Conservation (phyloP, 345 rosid species). For the Brassica incana region DNA sequence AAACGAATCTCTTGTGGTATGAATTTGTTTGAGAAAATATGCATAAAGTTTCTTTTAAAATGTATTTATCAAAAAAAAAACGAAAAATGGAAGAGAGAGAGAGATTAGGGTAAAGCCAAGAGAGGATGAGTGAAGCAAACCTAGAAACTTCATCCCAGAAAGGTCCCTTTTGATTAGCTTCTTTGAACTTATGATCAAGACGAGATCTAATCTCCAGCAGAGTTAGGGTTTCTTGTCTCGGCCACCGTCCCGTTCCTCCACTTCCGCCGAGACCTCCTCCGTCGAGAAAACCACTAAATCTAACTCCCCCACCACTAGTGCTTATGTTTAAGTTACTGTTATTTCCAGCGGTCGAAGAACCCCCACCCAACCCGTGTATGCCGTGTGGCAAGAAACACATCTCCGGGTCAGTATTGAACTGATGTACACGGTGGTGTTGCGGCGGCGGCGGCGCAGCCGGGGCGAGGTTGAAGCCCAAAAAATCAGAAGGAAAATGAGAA, state of each 20-base stretch:
- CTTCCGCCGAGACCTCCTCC: slow-evolving; percentile 47
- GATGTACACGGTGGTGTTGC: slow-evolving; percentile 37
- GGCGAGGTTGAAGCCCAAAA: slow-evolving; percentile 37
- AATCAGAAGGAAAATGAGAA: slow-evolving; percentile 41
- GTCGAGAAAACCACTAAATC: slow-evolving; percentile 44
- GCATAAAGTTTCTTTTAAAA: slow-evolving; percentile 2
- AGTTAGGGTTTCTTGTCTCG: slow-evolving; percentile 93
- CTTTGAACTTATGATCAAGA: slow-evolving; percentile 88
- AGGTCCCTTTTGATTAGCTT: slow-evolving; percentile 95
- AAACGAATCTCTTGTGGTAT: neutral
- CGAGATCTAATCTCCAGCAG: slow-evolving; percentile 97
- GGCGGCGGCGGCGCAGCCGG: neutral
- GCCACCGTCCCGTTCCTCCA: slow-evolving; percentile 81
- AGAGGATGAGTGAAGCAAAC: slow-evolving; percentile 43
- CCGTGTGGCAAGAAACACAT: slow-evolving; percentile 53
- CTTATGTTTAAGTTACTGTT: slow-evolving; percentile 30
- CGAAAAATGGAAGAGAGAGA: slow-evolving; percentile 3
- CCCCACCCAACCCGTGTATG: slow-evolving; percentile 44
- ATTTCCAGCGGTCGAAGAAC: slow-evolving; percentile 32
- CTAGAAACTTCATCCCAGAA: slow-evolving; percentile 97
- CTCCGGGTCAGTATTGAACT: slow-evolving; percentile 42
- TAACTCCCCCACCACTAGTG: slow-evolving; percentile 42
- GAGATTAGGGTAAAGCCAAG: slow-evolving; percentile 44
- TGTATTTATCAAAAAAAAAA: neutral
- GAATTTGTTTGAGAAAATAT: slow-evolving; percentile 9